Evolutionary conservation across 768 basidiomycete genomes (phyloP), one percentile per base, ranked within the genome.

Genomic region (Boletus insuetus): DNA sequence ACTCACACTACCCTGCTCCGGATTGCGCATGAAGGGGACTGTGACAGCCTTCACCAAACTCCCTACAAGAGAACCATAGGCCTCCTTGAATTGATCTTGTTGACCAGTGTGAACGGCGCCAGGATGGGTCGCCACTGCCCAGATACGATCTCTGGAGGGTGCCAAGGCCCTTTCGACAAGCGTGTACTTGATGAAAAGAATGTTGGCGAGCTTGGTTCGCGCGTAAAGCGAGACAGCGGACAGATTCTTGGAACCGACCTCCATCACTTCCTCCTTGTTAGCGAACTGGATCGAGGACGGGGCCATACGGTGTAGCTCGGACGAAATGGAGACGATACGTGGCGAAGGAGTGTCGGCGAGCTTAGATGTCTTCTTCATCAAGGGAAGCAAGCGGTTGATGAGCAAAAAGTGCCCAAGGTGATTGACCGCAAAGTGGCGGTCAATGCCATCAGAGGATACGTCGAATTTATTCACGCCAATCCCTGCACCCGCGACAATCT

Each of bases 21-120:
- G 63, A 29, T 50, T 56, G 46, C 64, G 65, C 64, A 69, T 70
- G 60, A 69, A 66, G 12, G 67, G 67, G 8, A 58, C 56, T 41
- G 64, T 50, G 6, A 55, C 51, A 37, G 63, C 56, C 56, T 67
- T 64, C 26, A 63, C 32, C 20, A 65, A 47, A 41, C 31, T 44
- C 9, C 41, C 41, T 39, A 44, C 39, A n/a, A 38, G 39, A 10
- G 31, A 45, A 17, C 51, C 32, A 37, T 46, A 35, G 14, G 40
- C 51, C 34, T 37, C 49, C 14, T 55, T 54, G 43, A 39, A 46
- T 32, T 46, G 34, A n/a, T 37, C 53, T 42, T 56, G 53, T 20
- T 38, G 53, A 17, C 26, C 24, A 16, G 40, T 47, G 17, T 46
- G 46, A 37, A 56, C 40, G 20, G 40, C 46, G 13, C 53, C 53